Evolutionary conservation across 2,329 filamentous ascomycete species (phyloP).

Genomic region (Trichophaea hybrida): DNA sequence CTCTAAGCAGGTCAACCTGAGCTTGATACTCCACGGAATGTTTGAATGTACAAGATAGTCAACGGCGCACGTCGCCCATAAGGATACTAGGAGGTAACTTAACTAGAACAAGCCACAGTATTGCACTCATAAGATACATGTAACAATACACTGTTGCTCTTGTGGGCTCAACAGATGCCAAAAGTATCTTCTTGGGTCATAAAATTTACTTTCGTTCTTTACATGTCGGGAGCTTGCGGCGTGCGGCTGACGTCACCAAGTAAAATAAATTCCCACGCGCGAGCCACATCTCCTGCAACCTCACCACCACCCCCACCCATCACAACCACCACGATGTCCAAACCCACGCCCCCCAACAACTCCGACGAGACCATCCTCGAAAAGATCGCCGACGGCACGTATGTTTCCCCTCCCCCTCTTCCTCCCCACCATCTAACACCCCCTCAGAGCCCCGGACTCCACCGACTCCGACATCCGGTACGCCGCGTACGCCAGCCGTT

Average conservation of each 20-base stretch:
- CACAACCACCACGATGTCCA: not conserved
- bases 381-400: conserved; percentile 65
- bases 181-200: too few relatives aligned
- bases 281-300: not conserved
- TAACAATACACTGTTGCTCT: too few relatives aligned
- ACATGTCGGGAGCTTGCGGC: not conserved
- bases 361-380: conserved; percentile 58
- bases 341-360: not conserved
- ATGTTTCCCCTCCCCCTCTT: conserved; percentile 32
- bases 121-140: too few relatives aligned
- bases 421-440: conserved; percentile 4
- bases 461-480: conserved; percentile 80
- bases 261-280: not conserved
- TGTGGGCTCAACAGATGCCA: too few relatives aligned
- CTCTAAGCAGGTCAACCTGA: too few relatives aligned
- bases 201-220: too few relatives aligned
- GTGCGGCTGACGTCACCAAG: not conserved
- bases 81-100: too few relatives aligned
- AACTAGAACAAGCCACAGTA: too few relatives aligned
- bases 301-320: not conserved
- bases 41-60: too few relatives aligned
- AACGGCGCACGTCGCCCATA: too few relatives aligned
- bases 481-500: conserved; percentile 74
- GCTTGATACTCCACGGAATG: too few relatives aligned
- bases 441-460: conserved; percentile 40